Conservation (phyloP, 441 rosid genomes). For the Croton laevigatus region DNA sequence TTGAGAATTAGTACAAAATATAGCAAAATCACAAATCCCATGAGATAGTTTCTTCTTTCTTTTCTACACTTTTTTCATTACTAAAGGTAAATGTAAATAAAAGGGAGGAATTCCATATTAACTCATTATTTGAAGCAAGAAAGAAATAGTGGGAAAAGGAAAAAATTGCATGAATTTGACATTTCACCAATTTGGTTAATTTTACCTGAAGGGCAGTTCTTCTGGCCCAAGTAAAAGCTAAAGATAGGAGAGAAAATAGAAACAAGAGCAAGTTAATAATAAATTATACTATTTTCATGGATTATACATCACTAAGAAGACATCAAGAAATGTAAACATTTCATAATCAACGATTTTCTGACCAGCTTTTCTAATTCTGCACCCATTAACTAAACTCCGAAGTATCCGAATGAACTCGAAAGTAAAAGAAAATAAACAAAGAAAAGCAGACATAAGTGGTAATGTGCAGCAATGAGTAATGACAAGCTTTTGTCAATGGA, state of each 20-base stretch:
- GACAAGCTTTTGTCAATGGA: slow-evolving; percentile 12
- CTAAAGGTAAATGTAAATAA: no score
- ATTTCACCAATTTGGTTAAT: no score
- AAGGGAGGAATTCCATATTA: no score
- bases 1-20: no score
- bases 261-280: neutral
- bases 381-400: slow-evolving; percentile 15
- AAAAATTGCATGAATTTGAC: no score
- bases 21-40: no score
- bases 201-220: no score
- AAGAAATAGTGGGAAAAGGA: no score
- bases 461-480: neutral
- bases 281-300: neutral
- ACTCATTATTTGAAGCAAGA: no score
- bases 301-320: neutral
- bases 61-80: no score
- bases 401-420: slow-evolving; percentile 17
- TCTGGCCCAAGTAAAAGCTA: no score
- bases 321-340: neutral
- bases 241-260: neutral
- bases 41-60: no score
- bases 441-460: neutral
- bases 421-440: neutral
- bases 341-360: slow-evolving; percentile 5
- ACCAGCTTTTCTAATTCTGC: slow-evolving; percentile 6